Evolutionary conservation across 2,329 filamentous ascomycete genomes (phyloP), one percentile per base, ranked within the genome.

Genomic region (Aureobasidium mangrovei): DNA sequence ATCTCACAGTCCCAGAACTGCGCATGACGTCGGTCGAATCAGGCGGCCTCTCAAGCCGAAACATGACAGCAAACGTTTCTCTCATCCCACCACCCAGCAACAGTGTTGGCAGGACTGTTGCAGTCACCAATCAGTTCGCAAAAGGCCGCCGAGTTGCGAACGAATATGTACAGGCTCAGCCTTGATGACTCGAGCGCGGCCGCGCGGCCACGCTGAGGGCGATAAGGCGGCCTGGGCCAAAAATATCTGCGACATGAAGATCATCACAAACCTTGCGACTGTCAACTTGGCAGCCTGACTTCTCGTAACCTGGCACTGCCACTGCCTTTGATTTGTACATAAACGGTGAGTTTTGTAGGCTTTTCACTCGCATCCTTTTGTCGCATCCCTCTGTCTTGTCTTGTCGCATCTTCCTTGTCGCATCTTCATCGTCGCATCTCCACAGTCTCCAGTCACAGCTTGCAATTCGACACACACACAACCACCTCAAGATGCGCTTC

Each of bases 401-500:
- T 28, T 33, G n/a, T 28, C 31, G 10, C 24, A 7, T 9, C 8
- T 12, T 44, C 27, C 7, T 36, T 24, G 7, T 2, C 31, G 26
- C 38, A 40, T 12, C n/a, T 40, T 35, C 27, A 33, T 10, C 32
- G 10, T 33, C 8, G 7, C 36, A 5, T 5, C 8, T 9, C 3
- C 7, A 39, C 36, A 39, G 5, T 9, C 7, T 3, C 36, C 36
- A 18, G 4, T 12, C 36, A 39, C n/a, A 39, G 5, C 36, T 18
- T 18, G 36, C 26, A 31, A 8, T 18, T 8, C 10, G 6, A 41
- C 7, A 12, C 12, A 3, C 43, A 24, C n/a, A 7, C 12, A 18
- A 18, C 12, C 2, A 18, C 10, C 39, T 10, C 49, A 53, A 53
- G 32, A 54, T 54, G 51, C 51, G 51, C 29, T 54, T 54, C 53